Evolutionary conservation across 495 filamentous ascomycete genomes (phyloP).

Genomic region (Neurospora hispaniola): DNA sequence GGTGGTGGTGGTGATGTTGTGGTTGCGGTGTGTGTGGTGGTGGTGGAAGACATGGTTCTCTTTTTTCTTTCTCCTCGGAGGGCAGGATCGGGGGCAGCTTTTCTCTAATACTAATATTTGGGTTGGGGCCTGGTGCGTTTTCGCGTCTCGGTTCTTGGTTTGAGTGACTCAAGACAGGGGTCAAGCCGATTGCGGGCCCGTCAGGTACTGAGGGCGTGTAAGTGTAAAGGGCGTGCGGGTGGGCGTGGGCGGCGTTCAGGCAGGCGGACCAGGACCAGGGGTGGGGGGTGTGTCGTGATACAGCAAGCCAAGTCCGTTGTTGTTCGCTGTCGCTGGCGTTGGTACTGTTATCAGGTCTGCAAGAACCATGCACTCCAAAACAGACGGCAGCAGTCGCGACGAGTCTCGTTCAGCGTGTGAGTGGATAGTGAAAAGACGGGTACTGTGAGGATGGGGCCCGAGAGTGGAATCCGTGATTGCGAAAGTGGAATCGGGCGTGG

Average conservation of each 20-base stretch:
- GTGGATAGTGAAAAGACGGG: background rate
- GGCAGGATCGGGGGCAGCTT: constrained; percentile 1
- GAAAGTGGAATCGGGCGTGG: background rate
- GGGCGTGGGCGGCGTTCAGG: constrained; percentile 3
- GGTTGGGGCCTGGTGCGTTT: constrained; percentile 5
- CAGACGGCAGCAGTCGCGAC: background rate
- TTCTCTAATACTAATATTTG: constrained; percentile 14
- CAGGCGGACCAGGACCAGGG: constrained; percentile 1
- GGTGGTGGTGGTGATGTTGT: constrained; percentile 8
- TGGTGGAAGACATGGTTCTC: constrained; percentile 15
- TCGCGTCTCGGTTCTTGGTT: constrained; percentile 15
- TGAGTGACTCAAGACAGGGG: constrained; percentile 21
- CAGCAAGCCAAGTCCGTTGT: background rate
- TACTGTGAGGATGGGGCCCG: background rate
- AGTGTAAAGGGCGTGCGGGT: background rate
- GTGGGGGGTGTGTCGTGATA: constrained; percentile 8
- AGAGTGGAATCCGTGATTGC: background rate
- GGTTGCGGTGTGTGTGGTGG: constrained; percentile 11
- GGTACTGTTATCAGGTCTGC: background rate
- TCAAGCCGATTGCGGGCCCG: constrained; percentile 21
- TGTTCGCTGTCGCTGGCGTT: background rate
- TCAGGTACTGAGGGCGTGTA: background rate
- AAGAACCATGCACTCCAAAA: background rate
- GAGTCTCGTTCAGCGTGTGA: background rate
- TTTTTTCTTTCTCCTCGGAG: constrained; percentile 10